Evolutionary conservation across 768 basidiomycete genomes (phyloP), one percentile per base, ranked within the genome.

Genomic region (Xerocomellus intermedius): DNA sequence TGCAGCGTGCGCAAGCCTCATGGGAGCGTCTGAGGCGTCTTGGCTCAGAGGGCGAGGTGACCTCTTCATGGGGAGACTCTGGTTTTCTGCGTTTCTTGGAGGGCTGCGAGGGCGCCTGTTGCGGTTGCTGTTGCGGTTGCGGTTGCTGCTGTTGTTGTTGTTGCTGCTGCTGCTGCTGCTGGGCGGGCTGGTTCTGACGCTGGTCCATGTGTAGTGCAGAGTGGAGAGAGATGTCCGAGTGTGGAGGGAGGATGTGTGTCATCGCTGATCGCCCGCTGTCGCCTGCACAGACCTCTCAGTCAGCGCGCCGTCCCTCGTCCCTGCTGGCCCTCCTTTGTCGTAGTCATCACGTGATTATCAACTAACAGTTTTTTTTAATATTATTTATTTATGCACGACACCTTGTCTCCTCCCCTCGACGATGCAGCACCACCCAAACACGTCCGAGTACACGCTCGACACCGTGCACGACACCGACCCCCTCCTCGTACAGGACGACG

Each of bases 1-100:
- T 89, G 81, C 91, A 94, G 71, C 91, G 82, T 60, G 91, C 87
- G 78, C 91, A 94, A 59, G 91, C 91, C 75, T 94, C 91, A 75
- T 94, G 91, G 65, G 91, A 91, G 68, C 91, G 84, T 64, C 91
- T 79, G 65, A 94, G 80, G 52, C 91, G 82, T 65, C 91, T 82
- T 42, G 89, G 87, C 71, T 91, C 90, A 52, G 85, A 79, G 41
- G 84, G 74, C 17, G 80, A 72, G 36, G 74, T 65, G 42, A 74
- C 72, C n/a, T 84, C 86, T 51, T 84, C 85, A 13, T 76, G 77
- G 26, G 75, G 76, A 3, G 75, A 74, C 47, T 85, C 84, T 2
- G 75, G 73, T 72, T 86, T 86, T 76, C 79, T 79, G 44, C 82
- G 75, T 71, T 86, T 89, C 72, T 81, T 81, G 56, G 73, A 58